These are phyloP conservation scores for Violaceomyces palustris DNA, from an alignment of 1,284 basidiomycete genomes.

Conservation along the genomic window DNA sequence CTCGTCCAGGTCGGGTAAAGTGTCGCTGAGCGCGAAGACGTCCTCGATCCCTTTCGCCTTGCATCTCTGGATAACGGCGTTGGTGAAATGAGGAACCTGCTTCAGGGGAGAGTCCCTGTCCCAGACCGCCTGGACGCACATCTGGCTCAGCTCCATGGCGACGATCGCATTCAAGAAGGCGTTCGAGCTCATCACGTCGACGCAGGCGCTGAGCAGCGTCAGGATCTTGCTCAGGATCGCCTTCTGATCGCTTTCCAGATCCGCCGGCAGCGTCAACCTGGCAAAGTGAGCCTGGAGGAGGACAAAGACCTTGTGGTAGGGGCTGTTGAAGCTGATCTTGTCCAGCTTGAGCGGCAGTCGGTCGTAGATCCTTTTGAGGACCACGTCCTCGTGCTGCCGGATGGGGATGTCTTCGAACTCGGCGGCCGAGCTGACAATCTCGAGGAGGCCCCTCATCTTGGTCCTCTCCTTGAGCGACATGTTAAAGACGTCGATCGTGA, in stretches of 20 bases:
- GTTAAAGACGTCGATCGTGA: slow-evolving; percentile 94
- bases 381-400: slow-evolving; percentile 60
- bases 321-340: slow-evolving; percentile 78
- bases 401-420: slow-evolving; percentile 95
- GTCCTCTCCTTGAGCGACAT: slow-evolving; percentile 91
- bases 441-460: slow-evolving; percentile 93
- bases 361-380: slow-evolving; percentile 74
- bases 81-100: slow-evolving; percentile 91
- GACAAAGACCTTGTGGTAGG: slow-evolving; percentile 96
- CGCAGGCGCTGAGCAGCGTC: slow-evolving; percentile 66
- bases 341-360: slow-evolving; percentile 92
- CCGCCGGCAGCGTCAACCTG: slow-evolving; percentile 80
- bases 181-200: slow-evolving; percentile 96
- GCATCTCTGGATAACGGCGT: slow-evolving; percentile 70
- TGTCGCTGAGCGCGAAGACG: slow-evolving; percentile 42
- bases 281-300: slow-evolving; percentile 96
- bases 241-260: slow-evolving; percentile 84
- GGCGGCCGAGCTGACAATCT: slow-evolving; percentile 90
- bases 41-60: slow-evolving; percentile 55
- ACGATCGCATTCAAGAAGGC: slow-evolving; percentile 89
- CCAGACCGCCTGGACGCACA: slow-evolving; percentile 98
- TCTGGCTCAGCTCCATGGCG: slow-evolving; percentile 98
- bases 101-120: slow-evolving; percentile 71
- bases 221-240: slow-evolving; percentile 82
- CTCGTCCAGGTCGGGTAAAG: slow-evolving; percentile 40